A percentile compares a stretch with the other conserved stretches of the same genome.
Evolutionary conservation across 768 basidiomycete species (phyloP).

Genomic region (Serendipita sp.): DNA sequence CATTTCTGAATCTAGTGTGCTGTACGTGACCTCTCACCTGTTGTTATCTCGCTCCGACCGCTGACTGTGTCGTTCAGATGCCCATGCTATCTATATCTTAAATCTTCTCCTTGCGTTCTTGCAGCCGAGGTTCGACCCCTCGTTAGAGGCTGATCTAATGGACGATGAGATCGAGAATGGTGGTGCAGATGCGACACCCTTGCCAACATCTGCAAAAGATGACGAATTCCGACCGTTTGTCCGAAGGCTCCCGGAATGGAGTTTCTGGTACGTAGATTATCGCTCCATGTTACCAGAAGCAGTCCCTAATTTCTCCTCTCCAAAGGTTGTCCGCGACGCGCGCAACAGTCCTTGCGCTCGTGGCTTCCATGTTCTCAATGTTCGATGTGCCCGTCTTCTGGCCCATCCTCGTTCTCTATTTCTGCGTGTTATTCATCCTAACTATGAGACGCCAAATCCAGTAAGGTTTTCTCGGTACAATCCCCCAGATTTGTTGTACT

Average conservation of each 20-base stretch:
- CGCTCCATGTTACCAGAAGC: background rate
- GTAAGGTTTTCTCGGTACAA: constrained; percentile 34
- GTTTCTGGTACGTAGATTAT: constrained; percentile 57
- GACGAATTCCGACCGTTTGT: constrained; percentile 98
- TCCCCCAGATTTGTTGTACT: constrained; percentile 6
- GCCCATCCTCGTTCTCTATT: constrained; percentile 97
- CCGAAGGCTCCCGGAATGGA: constrained; percentile 87
- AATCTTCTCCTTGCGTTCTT: constrained; percentile 95
- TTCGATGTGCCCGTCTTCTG: constrained; percentile 98
- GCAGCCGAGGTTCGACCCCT: constrained; percentile 96
- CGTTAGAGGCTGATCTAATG: constrained; percentile 79
- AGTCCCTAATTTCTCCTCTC: constrained; percentile 2
- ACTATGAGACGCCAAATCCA: constrained; percentile 96
- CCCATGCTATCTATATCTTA: constrained; percentile 85
- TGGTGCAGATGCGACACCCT: constrained; percentile 36
- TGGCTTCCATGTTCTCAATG: constrained; percentile 65
- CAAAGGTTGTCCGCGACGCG: constrained; percentile 79
- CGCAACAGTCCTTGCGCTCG: constrained; percentile 65
- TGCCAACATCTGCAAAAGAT: constrained; percentile 57
- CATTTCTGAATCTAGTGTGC: constrained; percentile 33
- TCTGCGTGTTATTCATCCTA: constrained; percentile 83
- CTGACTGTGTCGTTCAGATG: constrained; percentile 37
- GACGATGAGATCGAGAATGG: constrained; percentile 96
- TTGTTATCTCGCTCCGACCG: background rate
- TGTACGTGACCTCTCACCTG: constrained; percentile 32